phyloP scores from a whole-genome alignment of 2,329 filamentous ascomycete species.

The Thielaviopsis euricoi region DNA sequence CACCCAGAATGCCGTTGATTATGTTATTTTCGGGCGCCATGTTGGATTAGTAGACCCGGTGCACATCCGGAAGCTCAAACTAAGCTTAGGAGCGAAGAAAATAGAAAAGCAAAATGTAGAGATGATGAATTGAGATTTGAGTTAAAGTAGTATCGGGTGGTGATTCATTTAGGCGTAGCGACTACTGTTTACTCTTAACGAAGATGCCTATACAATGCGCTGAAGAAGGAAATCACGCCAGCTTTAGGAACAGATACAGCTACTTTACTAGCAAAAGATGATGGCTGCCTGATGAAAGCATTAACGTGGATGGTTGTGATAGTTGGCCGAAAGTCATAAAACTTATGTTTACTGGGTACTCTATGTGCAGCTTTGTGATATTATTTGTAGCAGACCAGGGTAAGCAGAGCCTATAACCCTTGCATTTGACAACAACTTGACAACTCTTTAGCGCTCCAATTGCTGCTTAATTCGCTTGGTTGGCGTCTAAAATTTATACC shows the following conservation, averaged over 20 bases:
- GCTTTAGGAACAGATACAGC: background rate
- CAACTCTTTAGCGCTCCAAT: no score
- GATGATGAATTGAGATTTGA: no score
- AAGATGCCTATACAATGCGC: background rate
- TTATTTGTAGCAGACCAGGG: background rate
- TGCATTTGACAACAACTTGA: background rate
- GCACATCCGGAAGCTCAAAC: background rate
- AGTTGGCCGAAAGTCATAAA: no score
- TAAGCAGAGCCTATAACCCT: background rate
- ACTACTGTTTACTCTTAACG: background rate
- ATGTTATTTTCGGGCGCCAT: slow-evolving; percentile 21
- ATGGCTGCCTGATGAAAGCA: background rate
- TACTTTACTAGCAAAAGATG: background rate
- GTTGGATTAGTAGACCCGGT: background rate
- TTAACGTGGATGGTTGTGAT: background rate
- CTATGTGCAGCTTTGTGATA: background rate
- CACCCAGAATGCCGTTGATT: slow-evolving; percentile 22
- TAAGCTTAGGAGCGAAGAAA: background rate
- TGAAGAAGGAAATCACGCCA: background rate
- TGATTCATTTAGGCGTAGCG: background rate
- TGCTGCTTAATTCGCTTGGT: slow-evolving; percentile 1
- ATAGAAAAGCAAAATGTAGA: background rate
- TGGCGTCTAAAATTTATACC: background rate
- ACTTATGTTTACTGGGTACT: background rate
- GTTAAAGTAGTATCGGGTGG: no score